phyloP scores from a whole-genome alignment of 2,329 filamentous ascomycete genomes.

The Botrytis byssoidea region DNA sequence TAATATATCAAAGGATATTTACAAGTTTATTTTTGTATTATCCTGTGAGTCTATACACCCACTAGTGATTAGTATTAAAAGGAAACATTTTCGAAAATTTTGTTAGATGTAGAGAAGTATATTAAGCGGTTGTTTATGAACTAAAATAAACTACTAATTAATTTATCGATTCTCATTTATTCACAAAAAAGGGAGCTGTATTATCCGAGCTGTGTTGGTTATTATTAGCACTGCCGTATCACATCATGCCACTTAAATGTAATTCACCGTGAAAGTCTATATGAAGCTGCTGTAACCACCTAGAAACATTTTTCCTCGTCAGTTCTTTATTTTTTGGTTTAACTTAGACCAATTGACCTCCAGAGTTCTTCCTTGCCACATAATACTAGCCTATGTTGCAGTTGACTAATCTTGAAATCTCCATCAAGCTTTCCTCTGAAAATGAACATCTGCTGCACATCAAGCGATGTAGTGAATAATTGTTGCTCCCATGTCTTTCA shows the following conservation, averaged over 20 bases:
- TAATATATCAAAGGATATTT: too few species aligned
- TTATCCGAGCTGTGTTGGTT: background rate
- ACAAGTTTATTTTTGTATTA: too few species aligned
- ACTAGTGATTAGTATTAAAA: too few species aligned
- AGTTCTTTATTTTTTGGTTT: accelerated
- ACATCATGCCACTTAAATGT: background rate
- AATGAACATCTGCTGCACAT: background rate
- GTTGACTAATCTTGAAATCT: background rate
- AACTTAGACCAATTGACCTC: background rate
- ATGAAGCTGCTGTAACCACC: background rate
- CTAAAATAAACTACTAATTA: background rate
- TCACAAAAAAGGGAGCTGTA: background rate
- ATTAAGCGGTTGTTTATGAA: background rate
- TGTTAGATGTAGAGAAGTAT: background rate
- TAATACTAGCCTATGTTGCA: background rate
- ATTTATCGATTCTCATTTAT: background rate
- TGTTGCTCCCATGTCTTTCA: background rate
- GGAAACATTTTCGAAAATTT: background rate
- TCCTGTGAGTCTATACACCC: too few species aligned
- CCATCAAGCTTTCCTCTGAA: background rate
- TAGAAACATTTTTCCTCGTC: too few species aligned
- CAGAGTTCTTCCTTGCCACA: accelerated
- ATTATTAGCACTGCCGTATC: background rate
- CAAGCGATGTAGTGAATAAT: background rate
- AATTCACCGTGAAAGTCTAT: background rate